Conservation (phyloP, 2,329 filamentous ascomycete genomes). For the Dendryphion nanum region DNA sequence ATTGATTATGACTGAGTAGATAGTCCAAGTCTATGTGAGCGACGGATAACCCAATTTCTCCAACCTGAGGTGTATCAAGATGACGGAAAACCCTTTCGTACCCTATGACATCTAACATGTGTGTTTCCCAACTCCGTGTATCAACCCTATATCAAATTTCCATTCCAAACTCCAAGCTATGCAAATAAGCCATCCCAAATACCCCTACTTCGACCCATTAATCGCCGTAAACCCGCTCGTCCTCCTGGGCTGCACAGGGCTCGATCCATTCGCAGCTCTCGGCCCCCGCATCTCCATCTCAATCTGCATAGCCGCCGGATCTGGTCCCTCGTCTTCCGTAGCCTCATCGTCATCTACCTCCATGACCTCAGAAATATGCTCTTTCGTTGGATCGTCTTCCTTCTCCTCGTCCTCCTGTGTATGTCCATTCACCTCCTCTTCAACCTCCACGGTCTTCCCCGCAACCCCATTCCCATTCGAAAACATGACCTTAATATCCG, state of each 20-base stretch:
- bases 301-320: slow-evolving; percentile 37
- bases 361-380: slow-evolving; percentile 13
- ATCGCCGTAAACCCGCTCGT: slow-evolving; percentile 33
- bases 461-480: slow-evolving; percentile 3
- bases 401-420: slow-evolving; percentile 3
- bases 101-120: too few relatives aligned
- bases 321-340: slow-evolving; percentile 27
- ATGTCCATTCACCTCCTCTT: slow-evolving; percentile 3
- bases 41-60: too few relatives aligned
- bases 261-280: slow-evolving; percentile 13
- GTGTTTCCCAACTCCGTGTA: too few relatives aligned
- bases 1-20: too few relatives aligned
- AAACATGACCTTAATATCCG: neutral
- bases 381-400: too few relatives aligned
- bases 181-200: neutral
- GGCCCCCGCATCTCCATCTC: slow-evolving; percentile 41
- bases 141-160: too few relatives aligned
- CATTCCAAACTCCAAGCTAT: slow-evolving; percentile 16
- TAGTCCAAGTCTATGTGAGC: too few relatives aligned
- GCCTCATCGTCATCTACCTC: slow-evolving; percentile 14
- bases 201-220: slow-evolving; percentile 22
- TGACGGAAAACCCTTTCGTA: too few relatives aligned
- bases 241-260: slow-evolving; percentile 9
- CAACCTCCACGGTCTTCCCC: neutral
- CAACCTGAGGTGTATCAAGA: too few relatives aligned